A percentile compares a stretch with the other conserved stretches of the same genome.
Evolutionary conservation across 2,329 filamentous ascomycete species (phyloP).

Genomic region (Metarhizium album): DNA sequence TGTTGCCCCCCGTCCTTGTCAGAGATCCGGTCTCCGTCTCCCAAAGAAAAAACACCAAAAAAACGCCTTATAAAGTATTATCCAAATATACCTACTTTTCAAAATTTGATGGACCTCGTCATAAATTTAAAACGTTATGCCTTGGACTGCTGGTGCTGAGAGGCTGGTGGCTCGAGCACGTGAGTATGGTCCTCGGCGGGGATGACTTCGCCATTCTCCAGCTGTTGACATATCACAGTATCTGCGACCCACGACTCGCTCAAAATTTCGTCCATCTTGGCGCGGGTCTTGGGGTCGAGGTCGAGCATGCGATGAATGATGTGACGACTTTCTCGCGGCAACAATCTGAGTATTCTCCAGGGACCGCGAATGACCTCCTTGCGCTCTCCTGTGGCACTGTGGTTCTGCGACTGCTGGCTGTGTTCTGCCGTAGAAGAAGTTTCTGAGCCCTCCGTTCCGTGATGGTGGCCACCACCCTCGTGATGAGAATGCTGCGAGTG

Average conservation of each 20-base stretch:
- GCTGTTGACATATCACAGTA: constrained; percentile 73
- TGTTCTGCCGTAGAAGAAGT: constrained; percentile 4
- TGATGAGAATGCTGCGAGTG: constrained; percentile 5
- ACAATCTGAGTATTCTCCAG: constrained; percentile 75
- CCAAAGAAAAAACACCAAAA: background rate
- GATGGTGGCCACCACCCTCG: background rate
- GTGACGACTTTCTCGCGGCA: constrained; percentile 81
- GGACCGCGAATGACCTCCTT: constrained; percentile 83
- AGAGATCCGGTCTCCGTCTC: background rate
- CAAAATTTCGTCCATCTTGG: constrained; percentile 76
- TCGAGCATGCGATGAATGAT: constrained; percentile 91
- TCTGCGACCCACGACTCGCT: constrained; percentile 84
- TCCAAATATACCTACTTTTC: background rate
- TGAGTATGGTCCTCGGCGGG: constrained; percentile 72
- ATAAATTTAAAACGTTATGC: constrained; percentile 4
- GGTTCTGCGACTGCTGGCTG: constrained; percentile 4
- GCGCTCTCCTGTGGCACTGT: constrained; percentile 31
- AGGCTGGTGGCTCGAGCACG: constrained; percentile 63
- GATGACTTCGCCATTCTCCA: constrained; percentile 57
- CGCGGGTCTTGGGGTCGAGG: constrained; percentile 71
- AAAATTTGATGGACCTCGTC: background rate
- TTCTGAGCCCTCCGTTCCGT: constrained; percentile 4
- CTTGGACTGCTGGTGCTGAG: constrained; percentile 22
- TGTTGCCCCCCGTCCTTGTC: background rate
- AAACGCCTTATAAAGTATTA: background rate